Conservation (phyloP, 2,329 filamentous ascomycete species). For the Grosmannia huntii region DNA sequence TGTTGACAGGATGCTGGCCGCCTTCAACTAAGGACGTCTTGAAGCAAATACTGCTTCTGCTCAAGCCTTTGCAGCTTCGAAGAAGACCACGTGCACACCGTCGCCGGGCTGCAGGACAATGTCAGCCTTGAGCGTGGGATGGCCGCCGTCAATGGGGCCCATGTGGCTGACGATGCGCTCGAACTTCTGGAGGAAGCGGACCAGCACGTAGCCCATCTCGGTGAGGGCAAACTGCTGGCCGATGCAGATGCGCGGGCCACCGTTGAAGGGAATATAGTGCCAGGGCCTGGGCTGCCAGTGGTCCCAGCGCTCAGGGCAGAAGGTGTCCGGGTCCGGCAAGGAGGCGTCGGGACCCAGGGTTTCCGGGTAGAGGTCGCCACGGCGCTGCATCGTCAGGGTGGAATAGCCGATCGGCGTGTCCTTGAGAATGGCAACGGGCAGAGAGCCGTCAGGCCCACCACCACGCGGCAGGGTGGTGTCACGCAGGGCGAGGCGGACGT, state of each 20-base stretch:
- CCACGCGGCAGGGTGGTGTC: constrained; percentile 66
- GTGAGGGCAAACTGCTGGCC: constrained; percentile 74
- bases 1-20: too few species aligned
- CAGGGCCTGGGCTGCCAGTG: constrained; percentile 51
- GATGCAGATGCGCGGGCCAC: constrained; percentile 61
- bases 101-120: constrained; percentile 47
- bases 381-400: constrained; percentile 61
- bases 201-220: constrained; percentile 62
- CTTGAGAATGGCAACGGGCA: constrained; percentile 53
- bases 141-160: constrained; percentile 38
- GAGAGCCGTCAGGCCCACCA: constrained; percentile 48
- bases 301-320: constrained; percentile 56
- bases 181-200: constrained; percentile 60
- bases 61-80: constrained; percentile 25
- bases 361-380: constrained; percentile 45
- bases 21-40: too few species aligned
- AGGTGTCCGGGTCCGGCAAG: constrained; percentile 35
- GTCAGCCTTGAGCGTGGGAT: constrained; percentile 41
- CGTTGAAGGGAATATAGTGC: constrained; percentile 66
- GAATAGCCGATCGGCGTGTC: constrained; percentile 55
- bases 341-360: constrained; percentile 13
- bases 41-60: background rate
- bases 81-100: constrained; percentile 45
- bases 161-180: constrained; percentile 47
- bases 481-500: constrained; percentile 56